These are phyloP conservation scores for Guillardia theta DNA, from an alignment of 78 protist genomes.

Conservation along the genomic window DNA sequence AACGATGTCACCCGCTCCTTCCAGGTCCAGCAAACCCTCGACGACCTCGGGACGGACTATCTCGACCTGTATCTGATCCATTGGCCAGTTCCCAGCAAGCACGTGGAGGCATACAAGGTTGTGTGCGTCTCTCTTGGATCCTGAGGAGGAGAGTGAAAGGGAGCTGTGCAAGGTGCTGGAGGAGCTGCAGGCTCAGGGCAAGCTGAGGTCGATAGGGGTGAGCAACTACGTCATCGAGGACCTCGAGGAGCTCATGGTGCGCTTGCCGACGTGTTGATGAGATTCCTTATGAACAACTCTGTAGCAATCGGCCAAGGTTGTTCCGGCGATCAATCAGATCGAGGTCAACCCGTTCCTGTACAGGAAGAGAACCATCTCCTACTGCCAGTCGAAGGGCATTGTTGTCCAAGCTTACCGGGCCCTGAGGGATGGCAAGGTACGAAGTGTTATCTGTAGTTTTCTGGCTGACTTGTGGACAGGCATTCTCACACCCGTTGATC, in stretches of 20 bases:
- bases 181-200: background rate
- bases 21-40: slow-evolving; percentile 37
- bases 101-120: slow-evolving; percentile 15
- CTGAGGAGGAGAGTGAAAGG: background rate
- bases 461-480: too few relatives aligned
- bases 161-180: slow-evolving; percentile 36
- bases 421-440: background rate
- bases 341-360: slow-evolving; percentile 53
- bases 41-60: slow-evolving; percentile 18
- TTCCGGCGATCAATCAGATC: slow-evolving; percentile 46
- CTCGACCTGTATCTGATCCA: slow-evolving; percentile 50
- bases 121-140: background rate
- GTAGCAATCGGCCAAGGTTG: background rate
- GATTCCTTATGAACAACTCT: background rate
- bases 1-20: background rate
- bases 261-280: background rate
- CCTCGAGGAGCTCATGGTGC: slow-evolving; percentile 21
- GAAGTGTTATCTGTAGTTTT: too few relatives aligned
- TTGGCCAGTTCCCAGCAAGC: slow-evolving; percentile 57
- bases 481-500: background rate
- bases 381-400: background rate
- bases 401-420: background rate
- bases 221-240: slow-evolving; percentile 52
- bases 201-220: slow-evolving; percentile 44
- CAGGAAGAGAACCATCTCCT: slow-evolving; percentile 24